Conservation (phyloP, 2,329 filamentous ascomycete genomes). For the Paramyrothecium sp. region DNA sequence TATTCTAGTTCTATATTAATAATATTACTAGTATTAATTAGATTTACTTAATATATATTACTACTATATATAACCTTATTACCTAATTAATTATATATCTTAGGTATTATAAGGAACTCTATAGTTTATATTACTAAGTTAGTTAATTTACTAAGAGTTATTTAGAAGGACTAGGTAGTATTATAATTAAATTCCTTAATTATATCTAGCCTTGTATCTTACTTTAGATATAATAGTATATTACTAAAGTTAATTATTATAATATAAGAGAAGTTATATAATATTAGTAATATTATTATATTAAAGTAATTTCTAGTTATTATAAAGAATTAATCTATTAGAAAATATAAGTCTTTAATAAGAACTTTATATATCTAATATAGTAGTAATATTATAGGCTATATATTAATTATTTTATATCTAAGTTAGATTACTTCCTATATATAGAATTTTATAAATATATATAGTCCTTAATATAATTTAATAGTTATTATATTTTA, state of each 20-base stretch:
- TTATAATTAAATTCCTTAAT: constrained; percentile 3
- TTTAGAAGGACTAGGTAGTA: background rate
- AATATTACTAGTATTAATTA: background rate
- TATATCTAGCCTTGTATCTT: constrained; percentile 1
- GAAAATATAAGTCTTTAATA: background rate
- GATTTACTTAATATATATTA: background rate
- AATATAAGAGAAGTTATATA: background rate
- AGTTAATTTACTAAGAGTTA: background rate
- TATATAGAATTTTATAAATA: background rate
- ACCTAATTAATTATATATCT: constrained; percentile 1
- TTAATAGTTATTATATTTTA: background rate
- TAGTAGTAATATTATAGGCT: background rate
- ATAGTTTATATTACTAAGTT: background rate
- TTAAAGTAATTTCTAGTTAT: background rate
- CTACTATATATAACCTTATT: constrained; percentile 3
- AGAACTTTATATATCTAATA: background rate
- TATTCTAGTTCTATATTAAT: background rate
- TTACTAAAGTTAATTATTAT: constrained; percentile 1
- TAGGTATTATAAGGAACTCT: background rate
- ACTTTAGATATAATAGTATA: background rate
- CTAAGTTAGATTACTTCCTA: background rate
- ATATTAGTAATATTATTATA: constrained; percentile 1
- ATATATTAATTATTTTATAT: background rate
- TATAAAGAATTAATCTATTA: background rate
- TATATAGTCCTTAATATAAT: background rate